Percentiles rank a stretch among this genome's conserved stretches.
phyloP scores from a whole-genome alignment of 2,329 filamentous ascomycete species.

The Cladosporium sp. region DNA sequence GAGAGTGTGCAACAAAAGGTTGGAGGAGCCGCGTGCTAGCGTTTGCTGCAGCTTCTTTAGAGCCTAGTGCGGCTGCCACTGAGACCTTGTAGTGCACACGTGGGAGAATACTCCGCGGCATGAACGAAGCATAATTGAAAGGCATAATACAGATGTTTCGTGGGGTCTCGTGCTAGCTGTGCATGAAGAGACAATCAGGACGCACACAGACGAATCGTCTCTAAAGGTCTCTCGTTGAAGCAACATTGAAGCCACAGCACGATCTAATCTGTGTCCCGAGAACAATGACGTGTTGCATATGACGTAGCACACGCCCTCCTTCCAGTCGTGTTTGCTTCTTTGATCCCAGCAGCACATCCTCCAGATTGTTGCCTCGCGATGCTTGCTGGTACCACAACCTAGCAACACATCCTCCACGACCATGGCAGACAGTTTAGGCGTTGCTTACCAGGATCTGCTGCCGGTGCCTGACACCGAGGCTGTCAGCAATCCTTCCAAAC shows the following conservation, averaged over 20 bases:
- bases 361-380: slow-evolving; percentile 1
- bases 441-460: slow-evolving; percentile 26
- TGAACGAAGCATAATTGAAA: not conserved
- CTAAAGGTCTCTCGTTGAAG: not conserved
- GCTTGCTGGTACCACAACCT: not conserved
- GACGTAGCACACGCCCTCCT: not conserved
- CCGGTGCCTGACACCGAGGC: slow-evolving; percentile 31
- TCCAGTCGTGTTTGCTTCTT: slow-evolving; percentile 8
- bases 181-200: too few species aligned
- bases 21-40: not conserved
- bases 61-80: not conserved
- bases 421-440: slow-evolving; percentile 12
- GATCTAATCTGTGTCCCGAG: not conserved
- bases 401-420: not conserved
- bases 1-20: not conserved
- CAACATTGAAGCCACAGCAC: not conserved
- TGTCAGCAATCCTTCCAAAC: slow-evolving; percentile 30
- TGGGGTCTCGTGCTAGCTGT: too few species aligned
- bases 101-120: not conserved
- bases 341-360: slow-evolving; percentile 7
- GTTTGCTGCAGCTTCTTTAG: not conserved
- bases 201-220: not conserved
- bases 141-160: not conserved
- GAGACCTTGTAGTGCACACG: not conserved
- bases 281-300: slow-evolving; percentile 6